Conservation (phyloP, 352 stramenopile genomes). For the Globisporangium takayamanum region DNA sequence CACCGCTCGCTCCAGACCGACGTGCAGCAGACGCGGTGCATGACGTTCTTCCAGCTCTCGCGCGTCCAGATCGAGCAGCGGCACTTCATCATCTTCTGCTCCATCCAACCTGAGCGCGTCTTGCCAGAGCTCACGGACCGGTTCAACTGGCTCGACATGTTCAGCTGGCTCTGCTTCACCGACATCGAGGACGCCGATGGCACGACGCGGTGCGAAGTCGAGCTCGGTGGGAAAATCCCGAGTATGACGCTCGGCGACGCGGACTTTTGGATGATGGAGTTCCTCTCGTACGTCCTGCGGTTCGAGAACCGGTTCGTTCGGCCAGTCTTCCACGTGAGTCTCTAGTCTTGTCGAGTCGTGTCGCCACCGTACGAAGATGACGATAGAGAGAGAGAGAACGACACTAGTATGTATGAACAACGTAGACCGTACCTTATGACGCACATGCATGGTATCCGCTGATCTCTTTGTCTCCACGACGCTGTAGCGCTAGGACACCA, state of each 20-base stretch:
- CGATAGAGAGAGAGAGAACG: neutral
- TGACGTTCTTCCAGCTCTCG: conserved; percentile 33
- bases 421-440: too few relatives aligned
- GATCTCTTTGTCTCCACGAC: too few relatives aligned
- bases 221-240: conserved; percentile 43
- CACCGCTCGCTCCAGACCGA: conserved; percentile 25
- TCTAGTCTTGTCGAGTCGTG: neutral
- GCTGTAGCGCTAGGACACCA: too few relatives aligned
- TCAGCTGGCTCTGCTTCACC: conserved; percentile 28
- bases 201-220: conserved; percentile 22
- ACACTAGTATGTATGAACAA: neutral
- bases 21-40: conserved; percentile 14
- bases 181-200: conserved; percentile 8
- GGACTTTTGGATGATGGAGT: conserved; percentile 53
- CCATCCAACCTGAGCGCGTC: conserved; percentile 23
- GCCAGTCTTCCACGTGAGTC: conserved; percentile 20
- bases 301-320: conserved; percentile 29
- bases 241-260: conserved; percentile 24
- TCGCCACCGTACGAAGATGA: neutral
- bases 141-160: conserved; percentile 26
- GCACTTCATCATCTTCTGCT: conserved; percentile 28
- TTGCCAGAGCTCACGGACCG: conserved; percentile 8
- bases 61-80: conserved; percentile 15
- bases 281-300: conserved; percentile 48
- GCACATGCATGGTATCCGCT: too few relatives aligned